Evolutionary conservation across 441 rosid genomes (phyloP), one percentile per base, ranked within the genome.

Genomic region (Adansonia madagascariensis): DNA sequence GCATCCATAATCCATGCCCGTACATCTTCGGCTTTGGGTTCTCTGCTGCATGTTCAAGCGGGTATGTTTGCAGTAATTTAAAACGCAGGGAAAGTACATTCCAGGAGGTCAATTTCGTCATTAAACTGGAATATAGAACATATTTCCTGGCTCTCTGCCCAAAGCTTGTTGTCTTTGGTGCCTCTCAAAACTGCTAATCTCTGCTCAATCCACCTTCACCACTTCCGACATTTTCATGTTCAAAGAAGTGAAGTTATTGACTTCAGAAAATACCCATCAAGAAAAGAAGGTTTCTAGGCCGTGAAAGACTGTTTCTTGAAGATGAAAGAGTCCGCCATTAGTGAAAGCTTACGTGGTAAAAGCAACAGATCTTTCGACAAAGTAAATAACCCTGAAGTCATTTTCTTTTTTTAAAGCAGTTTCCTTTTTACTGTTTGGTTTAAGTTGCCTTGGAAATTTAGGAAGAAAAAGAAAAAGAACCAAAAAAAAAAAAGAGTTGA

Each of bases 111-210:
- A 84, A 64, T 78, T 65, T 55, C 17, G 85, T 88, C 85, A 70
- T 46, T 27, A 31, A 9, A 12, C 15, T 35, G 11, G 20, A 75
- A 80, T 73, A 76, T 70, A 78, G 65, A 75, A 66, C 15, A 1
- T 2, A 61, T 17, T 71, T 3, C 0, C 9, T 22, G 82, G 84
- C 90, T 76, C 93, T 77, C 84, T 78, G 82, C 78, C 87, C 87
- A 76, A 88, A n/a, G 79, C 74, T 67, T 75, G 35, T 15, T 79
- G 82, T 78, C 80, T 77, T 75, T 47, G 72, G 49, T 7, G 2
- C 55, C 71, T 76, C 70, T 47, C 55, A 41, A 22, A 46, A 64
- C 81, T 80, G 80, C 15, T 73, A 57, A 62, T 73, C 64, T 53
- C 59, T 63, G 50, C 44, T 27, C 77, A 59, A 18, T 2, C 46